Conservation (phyloP, 306 rosid species). For the Medicago ruthenica region DNA sequence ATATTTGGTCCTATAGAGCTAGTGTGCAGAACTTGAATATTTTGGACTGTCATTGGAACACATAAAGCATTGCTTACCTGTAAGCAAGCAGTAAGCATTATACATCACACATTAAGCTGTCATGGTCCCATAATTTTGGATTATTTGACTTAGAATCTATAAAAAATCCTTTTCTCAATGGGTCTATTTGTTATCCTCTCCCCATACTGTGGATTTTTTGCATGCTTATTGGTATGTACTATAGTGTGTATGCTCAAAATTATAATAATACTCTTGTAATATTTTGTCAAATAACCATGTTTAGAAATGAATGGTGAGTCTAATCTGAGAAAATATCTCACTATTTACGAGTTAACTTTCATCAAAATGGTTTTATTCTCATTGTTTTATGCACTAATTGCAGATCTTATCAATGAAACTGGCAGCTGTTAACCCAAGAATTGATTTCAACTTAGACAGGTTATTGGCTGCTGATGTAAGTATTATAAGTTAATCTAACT, state of each 20-base stretch:
- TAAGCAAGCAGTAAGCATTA: slow-evolving; percentile 9
- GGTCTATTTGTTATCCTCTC: slow-evolving; percentile 16
- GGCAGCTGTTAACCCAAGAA: slow-evolving; percentile 86
- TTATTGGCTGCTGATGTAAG: slow-evolving; percentile 81
- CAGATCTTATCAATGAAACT: slow-evolving; percentile 96
- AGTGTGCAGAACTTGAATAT: slow-evolving; percentile 12
- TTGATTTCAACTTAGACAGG: slow-evolving; percentile 81
- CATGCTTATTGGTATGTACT: slow-evolving; percentile 7
- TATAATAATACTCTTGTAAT: slow-evolving; percentile 8
- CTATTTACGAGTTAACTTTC: slow-evolving; percentile 28
- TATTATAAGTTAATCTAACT: slow-evolving; percentile 25
- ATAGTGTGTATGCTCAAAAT: slow-evolving; percentile 5
- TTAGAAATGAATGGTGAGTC: slow-evolving; percentile 6
- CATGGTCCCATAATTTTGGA: slow-evolving; percentile 12
- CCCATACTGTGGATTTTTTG: slow-evolving; percentile 27
- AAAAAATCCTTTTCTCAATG: not conserved
- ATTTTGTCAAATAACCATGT: slow-evolving; percentile 15
- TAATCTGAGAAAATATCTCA: slow-evolving; percentile 3
- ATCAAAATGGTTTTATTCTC: slow-evolving; percentile 41
- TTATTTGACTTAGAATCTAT: slow-evolving; percentile 28
- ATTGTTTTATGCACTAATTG: slow-evolving; percentile 42
- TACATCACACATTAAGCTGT: slow-evolving; percentile 13
- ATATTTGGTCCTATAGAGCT: slow-evolving; percentile 28
- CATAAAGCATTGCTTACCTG: slow-evolving; percentile 32
- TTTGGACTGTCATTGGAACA: slow-evolving; percentile 16